Conservation (phyloP, 805 yeast genomes). For the Cephaloascus albidus region DNA sequence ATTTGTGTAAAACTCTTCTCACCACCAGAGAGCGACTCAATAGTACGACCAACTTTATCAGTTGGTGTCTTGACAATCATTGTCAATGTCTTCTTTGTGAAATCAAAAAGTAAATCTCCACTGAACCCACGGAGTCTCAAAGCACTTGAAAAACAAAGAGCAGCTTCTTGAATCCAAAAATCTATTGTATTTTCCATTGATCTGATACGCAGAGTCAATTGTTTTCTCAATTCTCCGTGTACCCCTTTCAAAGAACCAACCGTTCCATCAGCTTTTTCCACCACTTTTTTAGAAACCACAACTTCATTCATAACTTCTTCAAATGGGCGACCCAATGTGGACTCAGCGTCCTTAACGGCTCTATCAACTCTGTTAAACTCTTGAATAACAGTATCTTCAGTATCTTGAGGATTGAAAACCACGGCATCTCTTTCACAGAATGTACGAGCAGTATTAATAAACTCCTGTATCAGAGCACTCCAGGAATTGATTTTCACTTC, state of each 20-base stretch:
- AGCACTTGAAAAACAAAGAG: slow-evolving; percentile 42
- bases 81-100: slow-evolving; percentile 35
- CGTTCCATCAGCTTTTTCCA: background rate
- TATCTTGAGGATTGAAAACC: slow-evolving; percentile 24
- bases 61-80: slow-evolving; percentile 55
- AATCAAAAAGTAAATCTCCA: slow-evolving; percentile 64
- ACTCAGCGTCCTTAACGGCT: slow-evolving; percentile 43
- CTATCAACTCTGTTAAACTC: slow-evolving; percentile 38
- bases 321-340: slow-evolving; percentile 41
- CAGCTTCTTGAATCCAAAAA: slow-evolving; percentile 15
- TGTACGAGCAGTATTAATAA: slow-evolving; percentile 14
- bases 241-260: background rate
- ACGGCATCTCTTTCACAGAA: slow-evolving; percentile 43
- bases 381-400: slow-evolving; percentile 35
- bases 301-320: slow-evolving; percentile 45
- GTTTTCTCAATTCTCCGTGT: background rate
- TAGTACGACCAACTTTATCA: slow-evolving; percentile 52
- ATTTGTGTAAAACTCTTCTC: slow-evolving; percentile 93
- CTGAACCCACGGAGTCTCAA: slow-evolving; percentile 60
- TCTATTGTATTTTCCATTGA: slow-evolving; percentile 14
- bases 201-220: slow-evolving; percentile 16
- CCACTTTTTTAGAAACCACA: slow-evolving; percentile 2
- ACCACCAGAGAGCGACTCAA: slow-evolving; percentile 89
- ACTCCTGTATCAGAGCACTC: slow-evolving; percentile 8
- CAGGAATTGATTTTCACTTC: slow-evolving; percentile 6